Percentiles rank a stretch among this genome's conserved stretches.
Conservation (phyloP, 495 filamentous ascomycete species). For the Penicillium waksmanii region DNA sequence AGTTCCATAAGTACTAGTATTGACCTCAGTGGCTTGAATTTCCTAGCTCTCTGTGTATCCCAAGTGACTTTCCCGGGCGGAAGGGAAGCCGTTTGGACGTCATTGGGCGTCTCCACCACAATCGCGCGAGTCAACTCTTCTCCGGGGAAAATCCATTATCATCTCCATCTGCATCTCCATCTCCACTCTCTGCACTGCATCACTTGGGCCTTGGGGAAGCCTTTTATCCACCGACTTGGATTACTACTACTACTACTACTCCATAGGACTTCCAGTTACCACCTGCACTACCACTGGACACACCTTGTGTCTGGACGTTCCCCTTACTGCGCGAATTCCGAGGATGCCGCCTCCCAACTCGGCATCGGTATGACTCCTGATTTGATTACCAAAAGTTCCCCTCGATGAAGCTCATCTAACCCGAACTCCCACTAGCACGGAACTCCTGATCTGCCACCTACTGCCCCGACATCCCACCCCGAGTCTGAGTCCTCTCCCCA, state of each 20-base stretch:
- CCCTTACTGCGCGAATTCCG: conserved; percentile 19
- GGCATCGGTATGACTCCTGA: conserved; percentile 26
- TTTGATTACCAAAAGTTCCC: background rate
- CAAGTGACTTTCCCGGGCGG: background rate
- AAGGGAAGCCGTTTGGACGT: background rate
- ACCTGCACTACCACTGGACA: background rate
- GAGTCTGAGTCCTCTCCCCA: conserved; percentile 5
- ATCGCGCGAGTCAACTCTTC: background rate
- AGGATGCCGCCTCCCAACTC: conserved; percentile 38
- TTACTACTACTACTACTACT: background rate
- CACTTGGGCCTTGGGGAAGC: background rate
- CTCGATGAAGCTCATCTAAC: background rate
- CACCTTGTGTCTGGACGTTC: background rate
- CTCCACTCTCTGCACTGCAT: background rate
- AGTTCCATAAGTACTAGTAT: no score
- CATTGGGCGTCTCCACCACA: background rate
- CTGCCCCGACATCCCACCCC: conserved; percentile 30
- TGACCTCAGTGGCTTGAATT: no score
- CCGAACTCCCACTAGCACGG: conserved; percentile 28
- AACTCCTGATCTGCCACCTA: conserved; percentile 35
- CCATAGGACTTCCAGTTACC: background rate
- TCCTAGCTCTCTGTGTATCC: no score
- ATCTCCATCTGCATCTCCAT: background rate
- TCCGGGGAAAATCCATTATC: conserved; percentile 1
- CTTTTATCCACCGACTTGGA: background rate